Base-by-base conservation (phyloP, 1,284 basidiomycete genomes). In the Athelia psychrophila region DNA sequence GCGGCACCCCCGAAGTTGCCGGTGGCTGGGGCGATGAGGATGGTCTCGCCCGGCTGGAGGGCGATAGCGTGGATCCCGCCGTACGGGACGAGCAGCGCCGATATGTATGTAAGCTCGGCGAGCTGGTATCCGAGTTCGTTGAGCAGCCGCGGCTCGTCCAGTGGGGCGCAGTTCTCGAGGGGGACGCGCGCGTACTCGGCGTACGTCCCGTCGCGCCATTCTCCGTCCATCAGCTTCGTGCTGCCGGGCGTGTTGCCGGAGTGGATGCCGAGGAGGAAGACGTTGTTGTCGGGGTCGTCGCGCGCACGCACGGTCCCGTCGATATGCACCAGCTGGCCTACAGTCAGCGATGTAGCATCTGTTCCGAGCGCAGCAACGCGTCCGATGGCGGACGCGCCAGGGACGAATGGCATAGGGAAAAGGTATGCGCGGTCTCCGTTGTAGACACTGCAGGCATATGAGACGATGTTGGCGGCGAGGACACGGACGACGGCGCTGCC, bases 301-400 rank as follows among this genome's bases (percentile, higher is more conserved):
- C 53, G 50, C 10, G 46, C 53, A 19, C 53, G 44, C 40, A 54
- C 46, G 45, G 36, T 49, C 45, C 18, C 27, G 27, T 82, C 80
- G 56, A 81, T 71, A 2, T 78, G 79, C 24, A 82, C 78, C 10
- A 75, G 66, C 60, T 79, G 75, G 25, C 79, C 79, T 33, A 80
- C 70, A 32, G 69, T 66, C 44, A 79, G 59, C 58, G 52, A 27
- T 12, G 51, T 22, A 56, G 65, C 58, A 53, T 57, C 53, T 51
- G 58, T 56, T 8, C 65, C 65, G 22, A 66, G 50, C 13, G 66
- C 62, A 18, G 65, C 63, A 51, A 73, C 59, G 49, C 73, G 64
- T 9, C 78, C 78, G 36, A 74, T 68, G 0, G 76, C 69, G 63
- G 80, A 78, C 65, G 80, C 78, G 3, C 79, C 79, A 32, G 80